A percentile compares a stretch with the other conserved stretches of the same genome.
Evolutionary conservation across 345 rosid genomes (phyloP).

Genomic region (Luvunga scandens): DNA sequence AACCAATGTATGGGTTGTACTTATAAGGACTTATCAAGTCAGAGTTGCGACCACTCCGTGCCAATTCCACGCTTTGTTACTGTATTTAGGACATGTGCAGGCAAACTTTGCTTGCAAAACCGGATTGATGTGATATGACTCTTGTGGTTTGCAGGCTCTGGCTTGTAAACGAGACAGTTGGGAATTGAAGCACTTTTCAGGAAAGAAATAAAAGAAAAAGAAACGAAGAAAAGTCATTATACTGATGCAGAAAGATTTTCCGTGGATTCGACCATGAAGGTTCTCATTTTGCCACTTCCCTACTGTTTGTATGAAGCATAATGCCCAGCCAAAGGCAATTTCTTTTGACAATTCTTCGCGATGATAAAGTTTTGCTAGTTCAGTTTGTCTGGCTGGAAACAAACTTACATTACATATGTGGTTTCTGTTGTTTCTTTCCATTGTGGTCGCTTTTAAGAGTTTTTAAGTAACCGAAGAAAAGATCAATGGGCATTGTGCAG

Average conservation of each 20-base stretch:
- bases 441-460: background rate
- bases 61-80: background rate
- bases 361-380: background rate
- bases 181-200: background rate
- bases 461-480: background rate
- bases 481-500: background rate
- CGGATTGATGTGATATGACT: slow-evolving; percentile 1
- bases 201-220: background rate
- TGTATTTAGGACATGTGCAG: background rate
- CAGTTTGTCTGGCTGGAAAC: background rate
- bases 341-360: background rate
- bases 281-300: background rate
- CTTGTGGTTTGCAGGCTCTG: background rate
- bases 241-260: background rate
- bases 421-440: background rate
- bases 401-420: background rate
- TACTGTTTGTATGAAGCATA: background rate
- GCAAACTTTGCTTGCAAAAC: background rate
- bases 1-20: background rate
- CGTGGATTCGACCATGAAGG: background rate
- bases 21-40: background rate
- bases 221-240: background rate
- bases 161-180: background rate
- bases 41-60: background rate
- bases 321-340: too few species aligned